A percentile compares a stretch with the other conserved stretches of the same genome.
phyloP scores from a whole-genome alignment of 768 basidiomycete species.

The Clitopilus hobsonii region DNA sequence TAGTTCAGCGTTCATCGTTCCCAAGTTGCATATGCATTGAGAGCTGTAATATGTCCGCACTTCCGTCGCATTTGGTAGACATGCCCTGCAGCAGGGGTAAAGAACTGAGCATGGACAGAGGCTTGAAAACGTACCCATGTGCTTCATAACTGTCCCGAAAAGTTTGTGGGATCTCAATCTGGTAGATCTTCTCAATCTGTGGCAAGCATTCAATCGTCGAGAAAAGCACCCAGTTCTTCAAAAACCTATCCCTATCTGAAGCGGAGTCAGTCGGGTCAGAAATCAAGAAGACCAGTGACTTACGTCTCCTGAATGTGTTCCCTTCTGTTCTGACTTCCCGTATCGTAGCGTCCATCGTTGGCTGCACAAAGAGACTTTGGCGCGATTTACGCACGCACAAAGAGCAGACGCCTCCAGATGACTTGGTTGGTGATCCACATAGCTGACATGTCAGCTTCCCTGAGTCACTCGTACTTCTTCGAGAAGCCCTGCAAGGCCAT shows the following conservation, averaged over 20 bases:
- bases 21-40: conserved; percentile 68
- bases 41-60: conserved; percentile 59
- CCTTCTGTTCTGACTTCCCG: neutral
- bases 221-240: neutral
- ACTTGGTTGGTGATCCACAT: neutral
- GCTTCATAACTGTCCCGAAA: conserved; percentile 39
- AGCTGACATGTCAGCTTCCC: neutral
- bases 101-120: neutral
- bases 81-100: neutral
- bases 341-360: neutral
- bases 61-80: conserved; percentile 29
- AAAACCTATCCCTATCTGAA: neutral
- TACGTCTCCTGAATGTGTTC: neutral
- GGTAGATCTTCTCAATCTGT: conserved; percentile 52
- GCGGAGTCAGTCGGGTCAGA: neutral
- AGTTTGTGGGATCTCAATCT: conserved; percentile 40
- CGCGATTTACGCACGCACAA: neutral
- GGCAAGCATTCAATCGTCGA: conserved; percentile 20
- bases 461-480: neutral
- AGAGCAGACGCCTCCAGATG: neutral
- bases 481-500: neutral
- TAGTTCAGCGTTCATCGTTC: conserved; percentile 42
- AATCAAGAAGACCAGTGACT: neutral
- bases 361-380: neutral
- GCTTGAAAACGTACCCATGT: conserved; percentile 35